These are phyloP conservation scores for Sungouiozyma intestinalis DNA, from an alignment of 805 yeast genomes.

Conservation along the genomic window DNA sequence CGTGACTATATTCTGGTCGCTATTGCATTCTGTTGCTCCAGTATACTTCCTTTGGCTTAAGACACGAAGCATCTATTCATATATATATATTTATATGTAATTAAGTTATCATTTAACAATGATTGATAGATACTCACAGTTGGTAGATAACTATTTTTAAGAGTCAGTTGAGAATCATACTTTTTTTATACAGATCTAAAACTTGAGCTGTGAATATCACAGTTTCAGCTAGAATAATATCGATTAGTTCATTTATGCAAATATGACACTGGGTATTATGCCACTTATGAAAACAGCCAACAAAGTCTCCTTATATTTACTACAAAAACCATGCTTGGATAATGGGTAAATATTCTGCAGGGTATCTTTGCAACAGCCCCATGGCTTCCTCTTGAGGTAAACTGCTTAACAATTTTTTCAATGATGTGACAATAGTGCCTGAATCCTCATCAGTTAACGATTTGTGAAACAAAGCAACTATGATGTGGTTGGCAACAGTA, in stretches of 20 bases:
- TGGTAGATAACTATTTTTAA: background rate
- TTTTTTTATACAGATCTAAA: background rate
- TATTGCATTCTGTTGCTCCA: background rate
- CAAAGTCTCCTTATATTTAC: background rate
- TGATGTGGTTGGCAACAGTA: slow-evolving; percentile 53
- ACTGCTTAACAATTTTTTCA: slow-evolving; percentile 52
- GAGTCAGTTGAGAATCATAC: background rate
- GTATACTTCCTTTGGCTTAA: slow-evolving; percentile 1
- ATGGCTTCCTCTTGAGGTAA: slow-evolving; percentile 64
- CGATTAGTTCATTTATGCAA: background rate
- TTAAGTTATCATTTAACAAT: background rate
- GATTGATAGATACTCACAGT: background rate
- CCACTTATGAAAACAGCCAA: background rate
- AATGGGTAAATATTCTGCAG: slow-evolving; percentile 49
- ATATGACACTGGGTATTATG: background rate
- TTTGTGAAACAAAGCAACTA: slow-evolving; percentile 63
- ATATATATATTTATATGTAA: background rate
- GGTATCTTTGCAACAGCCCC: slow-evolving; percentile 49
- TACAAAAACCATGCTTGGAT: slow-evolving; percentile 49
- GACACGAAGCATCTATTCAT: background rate
- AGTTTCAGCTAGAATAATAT: background rate
- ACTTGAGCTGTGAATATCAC: background rate
- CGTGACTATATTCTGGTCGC: background rate
- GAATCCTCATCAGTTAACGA: slow-evolving; percentile 67
- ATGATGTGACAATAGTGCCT: slow-evolving; percentile 46